Evolutionary conservation across 345 rosid genomes (phyloP), one percentile per base, ranked within the genome.

Genomic region (thale cress (Arabidopsis thaliana)): DNA sequence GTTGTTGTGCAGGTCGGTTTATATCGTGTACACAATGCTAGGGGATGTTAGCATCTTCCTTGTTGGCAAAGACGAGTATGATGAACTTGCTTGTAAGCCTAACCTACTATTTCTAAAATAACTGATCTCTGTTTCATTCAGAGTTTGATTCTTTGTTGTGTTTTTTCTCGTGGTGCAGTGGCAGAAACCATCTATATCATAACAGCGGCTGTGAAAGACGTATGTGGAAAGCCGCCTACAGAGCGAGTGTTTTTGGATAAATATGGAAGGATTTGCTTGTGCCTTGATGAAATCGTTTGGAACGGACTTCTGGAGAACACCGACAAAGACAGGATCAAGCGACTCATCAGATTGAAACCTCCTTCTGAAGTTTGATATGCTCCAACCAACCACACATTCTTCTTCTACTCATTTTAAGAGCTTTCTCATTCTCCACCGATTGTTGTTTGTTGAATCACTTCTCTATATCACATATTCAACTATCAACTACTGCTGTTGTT

Each of bases 211-310:
- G 88, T 95, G 38, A 95, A 93, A 83, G 98, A 95, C 65, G 87
- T 86, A 34, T 95, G 98, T 41, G 97, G 96, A 82, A 95, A 95
- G 82, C 88, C 88, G 59, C 99, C 99, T 22, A 90, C 98, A 0
- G 96, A 93, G 81, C 87, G 99, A 28, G 84, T 93, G 75, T 95
- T 93, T 84, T 84, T 95, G 50, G 99, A 95, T 74, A 93, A 95
- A 80, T 95, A 95, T 4, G 99, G 98, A 71, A 89, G 76, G 86
- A 95, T 95, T 77, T 95, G 80, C 79, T 71, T 95, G 82, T 86
- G 96, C 73, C 85, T 95, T 65, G 99, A 95, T 82, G 99, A 90
- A 82, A 93, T 92, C 67, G 87, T 95, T 56, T 95, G 99, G 99
- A 86, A 87, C 30, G 80, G 83, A 20, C 77, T 80, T 82, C 85